Evolutionary conservation across 768 basidiomycete species (phyloP), one percentile per base, ranked within the genome.

Genomic region (Tylopilus plumbeoviolaceoides): DNA sequence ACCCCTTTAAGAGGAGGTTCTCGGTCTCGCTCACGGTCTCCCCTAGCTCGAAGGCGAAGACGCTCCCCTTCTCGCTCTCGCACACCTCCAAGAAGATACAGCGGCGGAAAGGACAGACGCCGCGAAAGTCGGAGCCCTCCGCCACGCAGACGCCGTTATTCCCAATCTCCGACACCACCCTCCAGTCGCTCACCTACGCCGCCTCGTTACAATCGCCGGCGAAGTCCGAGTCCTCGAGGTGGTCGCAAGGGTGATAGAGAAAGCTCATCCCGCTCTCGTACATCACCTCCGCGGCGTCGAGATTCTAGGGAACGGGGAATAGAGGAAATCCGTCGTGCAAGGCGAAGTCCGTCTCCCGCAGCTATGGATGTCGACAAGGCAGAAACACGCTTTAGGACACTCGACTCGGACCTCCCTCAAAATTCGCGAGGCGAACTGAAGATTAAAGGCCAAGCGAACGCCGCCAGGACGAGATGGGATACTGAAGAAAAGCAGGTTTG

Each of bases 391-490:
- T 55, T 61, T 10, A 66, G 59, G 45, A 63, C 53, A 12, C 50
- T 63, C 15, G 68, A 72, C 39, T 58, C 58, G 30, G 59, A 71
- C 46, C 65, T 71, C 18, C 67, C 62, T 31, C 69, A 62, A 48
- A 60, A 70, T 49, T 60, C 67, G 21, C 60, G 56, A 23, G 75
- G 76, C 8, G 86, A 87, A 61, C 67, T 91, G 42, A 87, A 83
- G 66, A 91, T 91, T 66, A 87, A 85, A 63, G 89, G 89, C 12
- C 87, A 88, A 9, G 78, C 78, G 0, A 82, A 80, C 51, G 70
- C 69, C 14, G 78, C 77, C 59, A 81, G 76, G 55, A 78, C 74
- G 64, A 81, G 76, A 67, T 77, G 78, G 78, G 82, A 82, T 1
- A 73, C 71, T 30, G 74, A 72, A 50, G 73, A 56, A 62, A 63